Evolutionary conservation across 345 rosid species (phyloP), one percentile per base, ranked within the genome.

Genomic region (Eucalyptus virginea): DNA sequence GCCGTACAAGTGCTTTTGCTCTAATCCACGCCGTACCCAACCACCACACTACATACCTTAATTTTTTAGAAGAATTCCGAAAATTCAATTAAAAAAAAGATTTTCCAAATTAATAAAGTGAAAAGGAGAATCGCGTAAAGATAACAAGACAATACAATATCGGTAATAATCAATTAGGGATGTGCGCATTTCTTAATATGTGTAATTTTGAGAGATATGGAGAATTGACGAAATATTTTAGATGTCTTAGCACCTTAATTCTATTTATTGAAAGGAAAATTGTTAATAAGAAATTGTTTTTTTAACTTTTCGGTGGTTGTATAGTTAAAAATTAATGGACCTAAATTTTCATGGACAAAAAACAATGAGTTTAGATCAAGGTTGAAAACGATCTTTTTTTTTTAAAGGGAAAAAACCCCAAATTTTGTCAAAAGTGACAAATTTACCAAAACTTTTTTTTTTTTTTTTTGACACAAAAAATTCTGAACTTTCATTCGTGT

Each of bases 271-370:
- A 17, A 32, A n/a, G 3, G 24, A 69, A 32, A 69, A 17, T 9
- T 30, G 10, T 52, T 52, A 19, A 19, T 52, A 52, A 1, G 24
- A 7, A 52, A 52, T 52, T 52, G 1, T 52, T 3, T 52, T 51
- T 6, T 52, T 0, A 0, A 7, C 24, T 18, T 1, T 52, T 52
- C 0, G 2, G 56, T 52, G 56, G 56, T 52, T 52, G 0, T 52
- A 52, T 52, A 19, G 56, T 52, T 52, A 52, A 52, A 52, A 7
- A 19, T 52, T 52, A 3, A 52, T 52, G 9, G 0, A 52, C 9
- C 23, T 7, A 50, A 5, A 5, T 48, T 48, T 48, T 49, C 50
- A 48, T 12, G 50, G 2, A 48, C 15, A 12, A 48, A 48, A 48
- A 48, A 48, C 6, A 48, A 51, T 1, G 21, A 51, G 54, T 51